These are phyloP conservation scores for Rhodotorula sp. DNA, from an alignment of 1,284 basidiomycete genomes.

Conservation along the genomic window DNA sequence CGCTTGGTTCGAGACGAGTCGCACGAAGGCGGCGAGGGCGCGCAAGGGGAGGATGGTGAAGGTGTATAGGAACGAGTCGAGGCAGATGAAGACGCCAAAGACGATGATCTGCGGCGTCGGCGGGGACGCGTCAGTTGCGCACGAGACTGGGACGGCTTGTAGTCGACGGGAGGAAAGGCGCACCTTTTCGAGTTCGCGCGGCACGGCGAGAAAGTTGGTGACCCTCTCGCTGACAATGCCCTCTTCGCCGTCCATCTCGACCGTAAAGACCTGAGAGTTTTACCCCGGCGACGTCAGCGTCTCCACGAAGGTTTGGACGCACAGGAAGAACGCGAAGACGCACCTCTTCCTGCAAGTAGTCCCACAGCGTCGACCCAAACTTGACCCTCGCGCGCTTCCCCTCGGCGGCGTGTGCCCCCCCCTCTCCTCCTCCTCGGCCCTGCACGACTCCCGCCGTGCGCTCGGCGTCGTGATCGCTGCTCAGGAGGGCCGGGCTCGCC, in stretches of 20 bases:
- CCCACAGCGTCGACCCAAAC: constrained; percentile 68
- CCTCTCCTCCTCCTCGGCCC: background rate
- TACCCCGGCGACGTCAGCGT: background rate
- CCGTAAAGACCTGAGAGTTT: constrained; percentile 65
- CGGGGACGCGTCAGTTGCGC: background rate
- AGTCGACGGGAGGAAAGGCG: constrained; percentile 31
- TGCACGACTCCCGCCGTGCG: background rate
- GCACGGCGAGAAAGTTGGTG: constrained; percentile 92
- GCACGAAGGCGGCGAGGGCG: constrained; percentile 50
- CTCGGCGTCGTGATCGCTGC: background rate
- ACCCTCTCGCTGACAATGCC: constrained; percentile 97
- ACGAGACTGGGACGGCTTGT: background rate
- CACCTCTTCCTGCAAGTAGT: constrained; percentile 72
- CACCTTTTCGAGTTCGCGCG: constrained; percentile 90
- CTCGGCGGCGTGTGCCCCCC: constrained; percentile 50
- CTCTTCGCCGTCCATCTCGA: constrained; percentile 88
- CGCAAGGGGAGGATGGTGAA: constrained; percentile 97
- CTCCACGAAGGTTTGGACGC: background rate
- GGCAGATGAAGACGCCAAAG: constrained; percentile 89
- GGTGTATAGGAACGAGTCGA: constrained; percentile 96
- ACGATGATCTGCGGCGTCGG: constrained; percentile 67
- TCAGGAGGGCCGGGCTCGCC: background rate
- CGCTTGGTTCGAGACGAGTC: constrained; percentile 58
- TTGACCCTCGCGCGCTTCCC: constrained; percentile 50
- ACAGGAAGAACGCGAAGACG: background rate